phyloP scores from a whole-genome alignment of 148 eudicot species.

The Simmondsia chinensis region DNA sequence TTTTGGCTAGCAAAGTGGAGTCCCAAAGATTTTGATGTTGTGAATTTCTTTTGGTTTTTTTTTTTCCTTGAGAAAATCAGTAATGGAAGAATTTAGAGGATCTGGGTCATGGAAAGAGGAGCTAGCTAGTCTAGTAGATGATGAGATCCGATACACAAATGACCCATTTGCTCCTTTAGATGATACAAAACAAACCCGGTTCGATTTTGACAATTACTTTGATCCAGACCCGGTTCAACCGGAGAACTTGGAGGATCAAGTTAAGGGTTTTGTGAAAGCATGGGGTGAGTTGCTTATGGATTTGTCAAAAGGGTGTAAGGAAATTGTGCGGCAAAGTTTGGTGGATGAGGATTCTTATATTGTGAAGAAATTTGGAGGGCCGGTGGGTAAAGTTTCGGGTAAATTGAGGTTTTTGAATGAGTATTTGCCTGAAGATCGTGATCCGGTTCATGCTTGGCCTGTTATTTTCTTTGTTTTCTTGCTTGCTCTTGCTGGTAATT shows the following conservation, averaged over 20 bases:
- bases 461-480: conserved; percentile 57
- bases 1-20: too few relatives aligned
- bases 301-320: conserved; percentile 66
- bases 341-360: conserved; percentile 66
- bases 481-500: conserved; percentile 64
- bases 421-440: conserved; percentile 92
- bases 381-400: conserved; percentile 27
- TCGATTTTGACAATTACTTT: conserved; percentile 6
- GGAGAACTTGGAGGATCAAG: conserved; percentile 71
- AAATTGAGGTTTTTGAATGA: conserved; percentile 70
- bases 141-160: conserved; percentile 42
- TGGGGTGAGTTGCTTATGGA: conserved; percentile 84
- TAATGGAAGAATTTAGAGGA: conserved; percentile 44
- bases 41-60: neutral
- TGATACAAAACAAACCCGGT: conserved; percentile 19
- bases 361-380: conserved; percentile 48
- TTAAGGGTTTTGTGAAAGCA: conserved; percentile 74
- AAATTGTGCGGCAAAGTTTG: conserved; percentile 59
- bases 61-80: neutral
- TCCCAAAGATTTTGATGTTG: conserved; percentile 1
- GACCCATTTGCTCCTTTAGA: conserved; percentile 10
- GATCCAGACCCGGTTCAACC: conserved; percentile 21
- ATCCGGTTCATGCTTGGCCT: conserved; percentile 77
- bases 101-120: conserved; percentile 75
- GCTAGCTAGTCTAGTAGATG: conserved; percentile 56